These are phyloP conservation scores for Clonostachys solani DNA, from an alignment of 2,329 filamentous ascomycete species.

Conservation along the genomic window DNA sequence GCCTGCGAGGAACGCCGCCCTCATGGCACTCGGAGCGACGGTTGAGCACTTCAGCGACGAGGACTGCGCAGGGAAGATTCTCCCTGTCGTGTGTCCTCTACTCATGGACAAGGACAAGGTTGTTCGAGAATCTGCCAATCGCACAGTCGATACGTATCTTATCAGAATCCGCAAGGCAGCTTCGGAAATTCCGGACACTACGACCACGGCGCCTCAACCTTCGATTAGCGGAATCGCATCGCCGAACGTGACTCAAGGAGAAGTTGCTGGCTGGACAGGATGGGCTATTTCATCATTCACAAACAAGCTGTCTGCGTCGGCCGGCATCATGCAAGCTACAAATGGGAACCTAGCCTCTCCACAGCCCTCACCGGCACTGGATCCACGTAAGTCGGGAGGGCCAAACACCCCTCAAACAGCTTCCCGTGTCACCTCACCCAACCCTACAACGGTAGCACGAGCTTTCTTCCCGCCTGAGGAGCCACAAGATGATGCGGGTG, in stretches of 20 bases:
- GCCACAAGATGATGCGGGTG: conserved; percentile 55
- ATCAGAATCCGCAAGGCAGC: conserved; percentile 77
- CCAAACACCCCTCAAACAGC: conserved; percentile 22
- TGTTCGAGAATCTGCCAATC: conserved; percentile 85
- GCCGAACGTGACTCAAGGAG: conserved; percentile 1
- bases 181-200: conserved; percentile 74
- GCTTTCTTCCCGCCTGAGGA: conserved; percentile 48
- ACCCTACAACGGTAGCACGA: conserved; percentile 34
- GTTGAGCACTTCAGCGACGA: conserved; percentile 84
- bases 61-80: conserved; percentile 77
- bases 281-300: conserved; percentile 99
- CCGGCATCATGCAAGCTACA: conserved; percentile 74
- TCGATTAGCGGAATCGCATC: conserved; percentile 1
- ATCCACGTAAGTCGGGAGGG: conserved; percentile 21
- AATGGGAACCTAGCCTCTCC: conserved; percentile 38
- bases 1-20: conserved; percentile 83
- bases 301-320: conserved; percentile 81
- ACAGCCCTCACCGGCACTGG: conserved; percentile 33
- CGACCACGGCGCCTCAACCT: conserved; percentile 74
- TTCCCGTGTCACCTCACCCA: conserved; percentile 46
- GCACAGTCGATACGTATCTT: conserved; percentile 83
- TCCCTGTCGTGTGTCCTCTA: conserved; percentile 79
- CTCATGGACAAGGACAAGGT: conserved; percentile 95
- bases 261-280: conserved; percentile 67
- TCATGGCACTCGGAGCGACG: conserved; percentile 83